Evolutionary conservation across 1,139 yeast genomes (phyloP).

Genomic region (Eremothecium gossypii): DNA sequence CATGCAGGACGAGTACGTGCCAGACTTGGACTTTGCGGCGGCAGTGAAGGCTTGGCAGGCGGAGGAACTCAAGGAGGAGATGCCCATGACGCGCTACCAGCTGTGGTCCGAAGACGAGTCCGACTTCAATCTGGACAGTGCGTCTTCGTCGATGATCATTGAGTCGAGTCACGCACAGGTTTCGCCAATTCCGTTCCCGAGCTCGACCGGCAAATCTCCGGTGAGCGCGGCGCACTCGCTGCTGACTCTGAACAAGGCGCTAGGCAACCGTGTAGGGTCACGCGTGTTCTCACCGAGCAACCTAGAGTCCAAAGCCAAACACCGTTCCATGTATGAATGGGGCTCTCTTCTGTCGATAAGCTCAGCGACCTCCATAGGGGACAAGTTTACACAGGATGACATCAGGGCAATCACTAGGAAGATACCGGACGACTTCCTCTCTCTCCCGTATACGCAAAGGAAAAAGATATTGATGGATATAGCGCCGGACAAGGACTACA

Average conservation of each 20-base stretch:
- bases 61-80: slow-evolving; percentile 7
- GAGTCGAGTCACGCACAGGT: slow-evolving; percentile 25
- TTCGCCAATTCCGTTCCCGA: slow-evolving; percentile 29
- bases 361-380: slow-evolving; percentile 5
- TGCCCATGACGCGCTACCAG: slow-evolving; percentile 7
- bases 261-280: slow-evolving; percentile 1
- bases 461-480: slow-evolving; percentile 47
- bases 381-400: slow-evolving; percentile 19
- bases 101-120: slow-evolving; percentile 10
- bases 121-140: slow-evolving; percentile 7
- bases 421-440: slow-evolving; percentile 52
- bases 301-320: not conserved
- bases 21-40: slow-evolving; percentile 46
- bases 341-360: slow-evolving; percentile 6
- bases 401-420: slow-evolving; percentile 26
- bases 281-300: slow-evolving; percentile 5
- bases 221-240: slow-evolving; percentile 2
- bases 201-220: slow-evolving; percentile 5
- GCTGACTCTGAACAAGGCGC: slow-evolving; percentile 1
- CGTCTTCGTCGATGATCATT: slow-evolving; percentile 12
- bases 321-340: slow-evolving; percentile 1
- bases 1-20: slow-evolving; percentile 64
- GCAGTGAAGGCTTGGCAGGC: slow-evolving; percentile 26
- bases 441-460: slow-evolving; percentile 62
- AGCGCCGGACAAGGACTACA: slow-evolving; percentile 45